phyloP scores from a whole-genome alignment of 1,284 basidiomycete genomes.

The Papiliotrema laurentii region DNA sequence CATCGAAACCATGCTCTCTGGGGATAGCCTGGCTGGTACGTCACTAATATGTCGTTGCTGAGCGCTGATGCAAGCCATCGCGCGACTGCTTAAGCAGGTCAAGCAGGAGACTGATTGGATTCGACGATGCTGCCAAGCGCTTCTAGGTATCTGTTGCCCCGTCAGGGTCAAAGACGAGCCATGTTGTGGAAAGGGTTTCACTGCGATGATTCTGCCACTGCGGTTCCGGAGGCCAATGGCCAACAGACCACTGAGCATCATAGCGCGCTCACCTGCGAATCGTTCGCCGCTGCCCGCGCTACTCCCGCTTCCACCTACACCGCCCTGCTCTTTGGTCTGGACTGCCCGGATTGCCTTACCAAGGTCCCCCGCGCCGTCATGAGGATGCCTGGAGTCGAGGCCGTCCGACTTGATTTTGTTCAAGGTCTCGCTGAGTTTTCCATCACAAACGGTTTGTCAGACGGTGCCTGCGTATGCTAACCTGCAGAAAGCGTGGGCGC shows the following conservation, averaged over 20 bases:
- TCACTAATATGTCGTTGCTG: background rate
- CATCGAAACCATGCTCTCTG: background rate
- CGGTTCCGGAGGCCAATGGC: too few species aligned
- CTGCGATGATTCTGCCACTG: background rate
- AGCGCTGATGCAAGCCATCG: background rate
- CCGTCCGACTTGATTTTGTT: conserved; percentile 11
- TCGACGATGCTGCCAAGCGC: background rate
- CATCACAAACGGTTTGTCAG: background rate
- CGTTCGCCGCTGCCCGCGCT: too few species aligned
- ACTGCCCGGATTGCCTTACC: conserved; percentile 23
- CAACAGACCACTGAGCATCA: too few species aligned
- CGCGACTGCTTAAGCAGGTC: background rate
- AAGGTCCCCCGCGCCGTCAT: conserved; percentile 14
- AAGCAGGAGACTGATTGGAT: background rate
- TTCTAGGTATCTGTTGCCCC: background rate
- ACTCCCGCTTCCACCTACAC: background rate
- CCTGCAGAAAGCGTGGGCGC: background rate
- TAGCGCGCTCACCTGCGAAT: too few species aligned
- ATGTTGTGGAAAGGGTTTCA: background rate
- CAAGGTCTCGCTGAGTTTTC: conserved; percentile 11
- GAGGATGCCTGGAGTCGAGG: conserved; percentile 9
- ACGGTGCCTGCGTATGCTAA: background rate
- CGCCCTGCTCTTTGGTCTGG: conserved; percentile 13
- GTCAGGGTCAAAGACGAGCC: background rate
- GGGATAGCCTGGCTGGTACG: background rate